phyloP scores from a whole-genome alignment of 768 basidiomycete genomes.

The Psilocybe tampanensis region DNA sequence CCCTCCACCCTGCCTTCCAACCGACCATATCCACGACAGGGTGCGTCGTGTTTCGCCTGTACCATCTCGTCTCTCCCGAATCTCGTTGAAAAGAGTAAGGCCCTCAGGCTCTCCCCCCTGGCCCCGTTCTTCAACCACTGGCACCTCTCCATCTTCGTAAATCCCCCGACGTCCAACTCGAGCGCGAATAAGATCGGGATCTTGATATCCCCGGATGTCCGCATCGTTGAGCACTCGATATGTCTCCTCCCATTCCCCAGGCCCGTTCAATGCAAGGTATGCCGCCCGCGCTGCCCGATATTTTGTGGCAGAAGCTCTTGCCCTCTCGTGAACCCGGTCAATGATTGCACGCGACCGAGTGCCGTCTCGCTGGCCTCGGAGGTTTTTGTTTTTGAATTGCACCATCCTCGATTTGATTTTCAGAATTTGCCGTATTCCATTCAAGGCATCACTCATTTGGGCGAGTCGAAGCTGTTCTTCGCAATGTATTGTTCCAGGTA shows the following conservation, averaged over 20 bases:
- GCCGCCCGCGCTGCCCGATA: slow-evolving; percentile 18
- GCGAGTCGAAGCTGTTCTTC: slow-evolving; percentile 23
- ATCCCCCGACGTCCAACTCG: neutral
- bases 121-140: no score
- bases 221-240: slow-evolving; percentile 12
- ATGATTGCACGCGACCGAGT: slow-evolving; percentile 22
- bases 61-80: slow-evolving; percentile 4
- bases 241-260: slow-evolving; percentile 18
- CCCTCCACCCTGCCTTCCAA: no score
- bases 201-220: slow-evolving; percentile 17
- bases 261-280: slow-evolving; percentile 7
- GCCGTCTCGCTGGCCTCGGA: slow-evolving; percentile 21
- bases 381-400: slow-evolving; percentile 22
- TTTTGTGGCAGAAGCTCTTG: slow-evolving; percentile 13
- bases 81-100: slow-evolving; percentile 1
- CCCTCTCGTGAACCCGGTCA: no score
- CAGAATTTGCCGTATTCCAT: slow-evolving; percentile 17
- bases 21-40: slow-evolving; percentile 18
- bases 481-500: slow-evolving; percentile 9
- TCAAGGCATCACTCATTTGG: slow-evolving; percentile 23
- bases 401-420: slow-evolving; percentile 22
- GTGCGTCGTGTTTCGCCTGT: slow-evolving; percentile 15
- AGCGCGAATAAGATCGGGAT: neutral
- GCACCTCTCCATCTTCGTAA: neutral
- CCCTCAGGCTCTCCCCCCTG: neutral